phyloP scores from a whole-genome alignment of 1,139 yeast species.

The Kodamaea alishanica region DNA sequence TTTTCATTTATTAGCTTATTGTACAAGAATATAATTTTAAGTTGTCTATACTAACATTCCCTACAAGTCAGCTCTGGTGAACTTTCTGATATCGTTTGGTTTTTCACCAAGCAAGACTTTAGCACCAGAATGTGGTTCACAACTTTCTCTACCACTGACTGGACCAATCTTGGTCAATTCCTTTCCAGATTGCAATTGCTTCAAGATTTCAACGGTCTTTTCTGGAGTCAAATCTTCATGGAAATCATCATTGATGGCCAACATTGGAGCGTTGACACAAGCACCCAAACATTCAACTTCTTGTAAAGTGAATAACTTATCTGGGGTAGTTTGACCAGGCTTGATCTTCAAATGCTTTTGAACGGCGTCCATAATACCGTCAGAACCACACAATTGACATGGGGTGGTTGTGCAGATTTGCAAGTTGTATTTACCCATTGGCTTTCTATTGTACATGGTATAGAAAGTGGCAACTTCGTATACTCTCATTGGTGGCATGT shows the following conservation, averaged over 20 bases:
- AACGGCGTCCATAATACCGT: conserved; percentile 70
- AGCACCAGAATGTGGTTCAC: conserved; percentile 76
- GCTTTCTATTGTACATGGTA: conserved; percentile 87
- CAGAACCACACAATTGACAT: conserved; percentile 83
- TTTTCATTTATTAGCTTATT: conserved; percentile 2
- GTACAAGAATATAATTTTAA: conserved; percentile 1
- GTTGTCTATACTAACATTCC: neutral
- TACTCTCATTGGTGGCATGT: conserved; percentile 94
- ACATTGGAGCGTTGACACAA: conserved; percentile 88
- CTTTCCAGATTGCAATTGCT: conserved; percentile 61
- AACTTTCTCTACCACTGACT: conserved; percentile 60
- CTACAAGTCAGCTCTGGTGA: conserved; percentile 51
- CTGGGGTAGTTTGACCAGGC: conserved; percentile 78
- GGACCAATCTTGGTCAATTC: conserved; percentile 64
- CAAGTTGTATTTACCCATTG: conserved; percentile 81
- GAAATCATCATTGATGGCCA: conserved; percentile 79
- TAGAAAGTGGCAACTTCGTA: conserved; percentile 92
- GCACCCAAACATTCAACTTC: conserved; percentile 94
- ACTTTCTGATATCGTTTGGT: conserved; percentile 65
- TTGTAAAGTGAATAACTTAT: conserved; percentile 73
- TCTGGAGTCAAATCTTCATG: conserved; percentile 79
- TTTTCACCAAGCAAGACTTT: conserved; percentile 59
- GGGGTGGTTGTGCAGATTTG: conserved; percentile 92
- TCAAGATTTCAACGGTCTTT: conserved; percentile 57
- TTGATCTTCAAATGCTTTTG: conserved; percentile 57